phyloP scores from a whole-genome alignment of 192 early-diverging fungal genomes.

The Glomus cerebriforme region DNA sequence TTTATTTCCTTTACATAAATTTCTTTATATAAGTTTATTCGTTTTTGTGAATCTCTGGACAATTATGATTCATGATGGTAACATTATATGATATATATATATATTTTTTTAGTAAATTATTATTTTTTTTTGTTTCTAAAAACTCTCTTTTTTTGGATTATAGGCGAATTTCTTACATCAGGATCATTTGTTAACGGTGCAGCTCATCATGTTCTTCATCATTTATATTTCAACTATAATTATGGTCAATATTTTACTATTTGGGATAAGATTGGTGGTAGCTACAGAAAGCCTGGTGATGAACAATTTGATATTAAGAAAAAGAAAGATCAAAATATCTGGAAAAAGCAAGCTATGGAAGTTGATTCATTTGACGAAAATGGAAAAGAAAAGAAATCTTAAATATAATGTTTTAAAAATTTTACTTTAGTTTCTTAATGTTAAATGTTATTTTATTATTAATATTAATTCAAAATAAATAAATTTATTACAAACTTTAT shows the following conservation, averaged over 20 bases:
- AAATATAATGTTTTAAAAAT: not conserved
- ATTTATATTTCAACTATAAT: conserved; percentile 99
- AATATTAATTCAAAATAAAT: not conserved
- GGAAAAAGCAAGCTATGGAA: conserved; percentile 63
- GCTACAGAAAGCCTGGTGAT: conserved; percentile 67
- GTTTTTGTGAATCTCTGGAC: conserved; percentile 94
- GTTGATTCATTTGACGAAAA: conserved; percentile 59
- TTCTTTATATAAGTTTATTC: conserved; percentile 85
- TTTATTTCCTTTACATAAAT: conserved; percentile 89
- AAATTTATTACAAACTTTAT: not conserved
- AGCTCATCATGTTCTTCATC: conserved; percentile 98
- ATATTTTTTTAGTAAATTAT: not conserved
- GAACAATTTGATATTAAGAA: conserved; percentile 65
- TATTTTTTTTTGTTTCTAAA: conserved; percentile 3
- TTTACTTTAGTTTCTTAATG: not conserved
- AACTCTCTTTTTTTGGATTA: conserved; percentile 9
- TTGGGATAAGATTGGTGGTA: conserved; percentile 79
- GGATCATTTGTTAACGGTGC: conserved; percentile 79
- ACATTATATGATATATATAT: conserved; percentile 2
- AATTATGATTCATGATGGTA: conserved; percentile 95
- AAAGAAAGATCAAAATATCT: conserved; percentile 63
- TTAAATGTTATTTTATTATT: not conserved
- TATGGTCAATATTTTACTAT: conserved; percentile 98
- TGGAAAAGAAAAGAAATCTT: conserved; percentile 36
- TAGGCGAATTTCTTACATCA: conserved; percentile 71